Conservation (phyloP, 2,329 filamentous ascomycete genomes). For the Zymoseptoria brevis region DNA sequence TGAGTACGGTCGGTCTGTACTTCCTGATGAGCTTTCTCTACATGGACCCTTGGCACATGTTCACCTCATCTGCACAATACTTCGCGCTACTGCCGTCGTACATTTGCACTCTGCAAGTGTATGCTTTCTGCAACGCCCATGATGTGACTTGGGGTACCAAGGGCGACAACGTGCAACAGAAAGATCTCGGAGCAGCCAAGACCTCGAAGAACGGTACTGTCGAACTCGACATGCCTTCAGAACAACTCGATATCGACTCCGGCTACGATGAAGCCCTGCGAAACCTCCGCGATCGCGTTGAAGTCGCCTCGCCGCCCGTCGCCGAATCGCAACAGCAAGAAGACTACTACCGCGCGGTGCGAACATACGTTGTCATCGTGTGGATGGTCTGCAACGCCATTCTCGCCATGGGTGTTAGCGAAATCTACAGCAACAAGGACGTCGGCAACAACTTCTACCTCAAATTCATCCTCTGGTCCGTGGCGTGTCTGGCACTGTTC, state of each 20-base stretch:
- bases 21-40: slow-evolving; percentile 96
- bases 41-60: slow-evolving; percentile 98
- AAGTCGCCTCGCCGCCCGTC: slow-evolving; percentile 56
- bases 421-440: slow-evolving; percentile 65
- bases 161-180: slow-evolving; percentile 90
- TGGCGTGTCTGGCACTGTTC: slow-evolving; percentile 80
- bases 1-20: slow-evolving; percentile 86
- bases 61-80: slow-evolving; percentile 85
- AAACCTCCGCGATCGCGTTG: slow-evolving; percentile 86
- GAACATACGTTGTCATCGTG: slow-evolving; percentile 93
- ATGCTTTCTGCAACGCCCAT: slow-evolving; percentile 98
- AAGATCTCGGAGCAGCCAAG: slow-evolving; percentile 80
- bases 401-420: slow-evolving; percentile 84
- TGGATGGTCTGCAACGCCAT: slow-evolving; percentile 93
- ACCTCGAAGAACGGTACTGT: slow-evolving; percentile 62
- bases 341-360: slow-evolving; percentile 95
- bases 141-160: slow-evolving; percentile 99
- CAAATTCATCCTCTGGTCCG: slow-evolving; percentile 85
- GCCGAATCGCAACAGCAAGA: slow-evolving; percentile 84
- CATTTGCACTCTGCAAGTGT: slow-evolving; percentile 95
- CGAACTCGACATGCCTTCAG: slow-evolving; percentile 93
- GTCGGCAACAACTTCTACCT: slow-evolving; percentile 84
- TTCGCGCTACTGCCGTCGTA: slow-evolving; percentile 86
- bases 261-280: slow-evolving; percentile 95
- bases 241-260: slow-evolving; percentile 95